Conservation (phyloP, 2,329 filamentous ascomycete species). For the Arthrobotrys sphaeroides region DNA sequence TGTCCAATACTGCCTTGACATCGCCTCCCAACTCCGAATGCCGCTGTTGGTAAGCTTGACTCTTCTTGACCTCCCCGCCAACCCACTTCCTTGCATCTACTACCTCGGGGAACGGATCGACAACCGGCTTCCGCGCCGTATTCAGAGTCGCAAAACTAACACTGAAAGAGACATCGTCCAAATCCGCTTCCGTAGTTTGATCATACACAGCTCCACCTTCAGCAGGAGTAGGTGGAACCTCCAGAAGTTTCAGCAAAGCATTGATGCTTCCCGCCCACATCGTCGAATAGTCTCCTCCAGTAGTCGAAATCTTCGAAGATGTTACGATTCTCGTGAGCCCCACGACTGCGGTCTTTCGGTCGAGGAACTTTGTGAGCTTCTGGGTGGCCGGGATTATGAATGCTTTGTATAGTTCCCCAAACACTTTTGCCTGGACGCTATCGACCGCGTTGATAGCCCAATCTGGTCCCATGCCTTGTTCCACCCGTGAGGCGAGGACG, state of each 20-base stretch:
- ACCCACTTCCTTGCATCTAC: slow-evolving; percentile 85
- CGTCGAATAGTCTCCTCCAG: slow-evolving; percentile 75
- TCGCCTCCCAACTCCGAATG: slow-evolving; percentile 12
- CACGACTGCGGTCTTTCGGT: slow-evolving; percentile 92
- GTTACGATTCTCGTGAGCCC: slow-evolving; percentile 92
- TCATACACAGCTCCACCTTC: slow-evolving; percentile 66
- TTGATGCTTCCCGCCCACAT: slow-evolving; percentile 93
- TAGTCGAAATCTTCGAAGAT: slow-evolving; percentile 80
- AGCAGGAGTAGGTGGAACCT: slow-evolving; percentile 80
- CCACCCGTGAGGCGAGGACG: slow-evolving; percentile 80
- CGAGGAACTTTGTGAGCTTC: slow-evolving; percentile 83
- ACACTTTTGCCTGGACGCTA: slow-evolving; percentile 78
- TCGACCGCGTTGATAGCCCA: slow-evolving; percentile 90
- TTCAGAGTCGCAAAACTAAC: slow-evolving; percentile 93
- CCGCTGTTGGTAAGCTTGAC: slow-evolving; percentile 15
- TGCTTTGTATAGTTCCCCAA: slow-evolving; percentile 82
- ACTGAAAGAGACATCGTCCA: slow-evolving; percentile 94
- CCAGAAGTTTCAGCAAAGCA: slow-evolving; percentile 84
- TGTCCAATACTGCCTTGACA: slow-evolving; percentile 29
- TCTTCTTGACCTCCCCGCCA: slow-evolving; percentile 53
- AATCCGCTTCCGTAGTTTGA: slow-evolving; percentile 74
- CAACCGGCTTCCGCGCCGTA: slow-evolving; percentile 78
- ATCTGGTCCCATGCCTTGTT: slow-evolving; percentile 87
- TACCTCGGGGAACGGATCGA: slow-evolving; percentile 87
- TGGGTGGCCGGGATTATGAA: slow-evolving; percentile 90